Percentiles rank a stretch among this genome's conserved stretches.
These are phyloP conservation scores for Tricholoma hemisulphureum DNA, from an alignment of 768 basidiomycete genomes.

Conservation along the genomic window DNA sequence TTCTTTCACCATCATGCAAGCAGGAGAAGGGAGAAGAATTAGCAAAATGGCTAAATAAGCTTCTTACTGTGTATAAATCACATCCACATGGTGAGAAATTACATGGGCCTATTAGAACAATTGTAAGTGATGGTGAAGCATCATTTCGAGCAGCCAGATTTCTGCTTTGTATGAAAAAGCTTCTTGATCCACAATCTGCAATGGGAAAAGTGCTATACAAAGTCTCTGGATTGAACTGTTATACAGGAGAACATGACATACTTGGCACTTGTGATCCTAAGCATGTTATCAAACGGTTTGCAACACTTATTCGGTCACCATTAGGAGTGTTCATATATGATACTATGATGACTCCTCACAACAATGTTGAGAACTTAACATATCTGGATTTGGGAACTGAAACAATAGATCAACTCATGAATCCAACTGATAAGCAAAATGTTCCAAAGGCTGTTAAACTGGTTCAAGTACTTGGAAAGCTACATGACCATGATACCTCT, in stretches of 20 bases:
- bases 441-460: slow-evolving; percentile 20
- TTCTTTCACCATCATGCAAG: slow-evolving; percentile 26
- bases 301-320: slow-evolving; percentile 19
- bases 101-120: slow-evolving; percentile 21
- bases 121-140: slow-evolving; percentile 30
- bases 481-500: not conserved
- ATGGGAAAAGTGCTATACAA: not conserved
- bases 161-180: slow-evolving; percentile 12
- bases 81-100: slow-evolving; percentile 16
- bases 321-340: slow-evolving; percentile 17
- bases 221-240: slow-evolving; percentile 18
- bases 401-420: slow-evolving; percentile 11
- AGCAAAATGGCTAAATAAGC: slow-evolving; percentile 11
- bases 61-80: slow-evolving; percentile 13
- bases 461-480: slow-evolving; percentile 11
- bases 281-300: slow-evolving; percentile 30
- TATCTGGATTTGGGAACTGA: slow-evolving; percentile 8
- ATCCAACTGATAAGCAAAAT: slow-evolving; percentile 21
- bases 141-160: slow-evolving; percentile 21
- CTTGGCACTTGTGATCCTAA: slow-evolving; percentile 27
- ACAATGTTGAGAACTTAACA: not conserved
- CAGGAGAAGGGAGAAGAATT: slow-evolving; percentile 14
- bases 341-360: not conserved
- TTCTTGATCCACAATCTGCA: slow-evolving; percentile 5
- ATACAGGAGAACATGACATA: slow-evolving; percentile 16